Evolutionary conservation across 768 basidiomycete species (phyloP), one percentile per base, ranked within the genome.

Genomic region (Termitomyces bulborhizus): DNA sequence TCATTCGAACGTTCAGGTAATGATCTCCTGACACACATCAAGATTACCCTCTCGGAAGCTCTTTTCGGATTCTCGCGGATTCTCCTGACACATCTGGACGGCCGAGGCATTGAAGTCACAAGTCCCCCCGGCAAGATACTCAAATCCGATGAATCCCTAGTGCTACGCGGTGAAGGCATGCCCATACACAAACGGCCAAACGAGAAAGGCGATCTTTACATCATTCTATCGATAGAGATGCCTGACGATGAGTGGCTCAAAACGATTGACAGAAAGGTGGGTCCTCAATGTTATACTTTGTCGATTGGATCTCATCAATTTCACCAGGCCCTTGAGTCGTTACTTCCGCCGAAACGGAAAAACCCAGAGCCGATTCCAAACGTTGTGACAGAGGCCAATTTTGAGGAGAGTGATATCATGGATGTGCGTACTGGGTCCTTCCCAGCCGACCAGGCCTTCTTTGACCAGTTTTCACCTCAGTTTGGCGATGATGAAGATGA

Each of bases 11-110:
- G 92, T 37, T 85, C 86, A 11, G 88, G 88, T 51, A 83, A 83
- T 56, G 88, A 95, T 65, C 79, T 99, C 32, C 75, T 90, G 39
- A 84, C 90, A 2, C 84, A 81, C 32, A 82, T 93, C 54, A 84
- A 85, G 45, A 86, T 99, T 54, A 95, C 93, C 0, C 76, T 98
- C 29, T 95, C 94, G 9, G 96, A 99, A 71, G 91, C 94, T 3
- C 80, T 98, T 9, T 80, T 97, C 51, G 96, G 96, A n/a, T 95
- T 99, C 73, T 90, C 86, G 46, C 84, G 96, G 27, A 86, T 98
- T 58, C 72, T 97, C 24, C 74, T 99, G 55, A 90, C 86, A 6
- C 96, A 99, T 68, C 77, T 99, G 31, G 96, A 99, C 65, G 94
- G 94, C 9, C 83, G 93, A 13, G 93, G 93, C n/a, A 78, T 98